A percentile compares a stretch with the other conserved stretches of the same genome.
Conservation (phyloP, 108 stramenopile genomes). For the Cyclotella choctawhatcheeana region DNA sequence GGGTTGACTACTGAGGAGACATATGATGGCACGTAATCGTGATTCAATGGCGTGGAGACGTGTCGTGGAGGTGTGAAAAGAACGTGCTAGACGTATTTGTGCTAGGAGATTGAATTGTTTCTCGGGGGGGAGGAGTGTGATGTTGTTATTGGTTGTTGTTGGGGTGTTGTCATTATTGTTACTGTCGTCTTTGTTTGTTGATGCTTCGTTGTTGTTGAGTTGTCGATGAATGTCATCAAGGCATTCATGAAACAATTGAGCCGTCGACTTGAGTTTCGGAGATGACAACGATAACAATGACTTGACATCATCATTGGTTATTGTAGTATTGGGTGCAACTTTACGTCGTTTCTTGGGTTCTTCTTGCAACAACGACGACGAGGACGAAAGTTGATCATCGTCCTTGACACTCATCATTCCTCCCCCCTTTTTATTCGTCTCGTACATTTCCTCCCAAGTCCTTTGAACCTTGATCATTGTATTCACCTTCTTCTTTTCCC, state of each 20-base stretch:
- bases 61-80: constrained; percentile 65
- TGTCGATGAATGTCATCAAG: constrained; percentile 24
- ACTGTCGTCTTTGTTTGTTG: too few species aligned
- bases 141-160: not conserved
- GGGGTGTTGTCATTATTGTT: not conserved
- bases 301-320: too few species aligned
- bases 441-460: constrained; percentile 29
- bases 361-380: too few species aligned
- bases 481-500: too few species aligned
- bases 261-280: constrained; percentile 45
- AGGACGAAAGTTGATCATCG: too few species aligned
- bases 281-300: not conserved
- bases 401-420: not conserved
- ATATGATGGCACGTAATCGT: constrained; percentile 77
- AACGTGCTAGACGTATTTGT: constrained; percentile 71
- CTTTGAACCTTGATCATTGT: constrained; percentile 15
- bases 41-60: constrained; percentile 70
- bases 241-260: constrained; percentile 46
- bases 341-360: constrained; percentile 36
- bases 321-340: not conserved
- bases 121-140: constrained; percentile 55
- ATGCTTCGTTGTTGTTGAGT: constrained; percentile 9
- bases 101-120: constrained; percentile 80
- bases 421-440: constrained; percentile 1
- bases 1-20: constrained; percentile 77